Percentiles rank a stretch among this genome's conserved stretches.
Conservation (phyloP, 805 yeast genomes). For the Jamesozyma spencerorum region DNA sequence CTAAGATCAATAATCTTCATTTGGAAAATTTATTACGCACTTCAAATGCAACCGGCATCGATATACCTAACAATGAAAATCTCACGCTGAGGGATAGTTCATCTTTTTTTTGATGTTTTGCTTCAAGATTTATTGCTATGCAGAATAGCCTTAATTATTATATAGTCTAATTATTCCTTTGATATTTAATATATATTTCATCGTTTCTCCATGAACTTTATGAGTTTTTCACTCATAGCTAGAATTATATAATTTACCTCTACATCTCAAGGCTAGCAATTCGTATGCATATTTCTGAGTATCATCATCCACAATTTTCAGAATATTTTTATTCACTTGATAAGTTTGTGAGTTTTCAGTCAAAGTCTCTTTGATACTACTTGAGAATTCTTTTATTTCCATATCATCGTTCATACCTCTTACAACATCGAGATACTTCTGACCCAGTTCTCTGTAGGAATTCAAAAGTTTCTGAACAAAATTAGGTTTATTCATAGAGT, state of each 20-base stretch:
- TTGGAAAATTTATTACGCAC: conserved; percentile 8
- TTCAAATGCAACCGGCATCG: not conserved
- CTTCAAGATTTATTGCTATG: no score
- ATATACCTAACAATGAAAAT: not conserved
- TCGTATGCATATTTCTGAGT: conserved; percentile 32
- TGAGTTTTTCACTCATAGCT: not conserved
- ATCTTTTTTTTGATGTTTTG: not conserved
- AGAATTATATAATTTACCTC: conserved; percentile 21
- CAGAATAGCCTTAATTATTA: no score
- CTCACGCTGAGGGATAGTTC: not conserved
- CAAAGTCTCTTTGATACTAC: conserved; percentile 51
- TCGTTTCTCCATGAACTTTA: no score
- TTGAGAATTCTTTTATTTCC: conserved; percentile 55
- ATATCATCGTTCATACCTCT: conserved; percentile 52
- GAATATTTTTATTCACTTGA: conserved; percentile 46
- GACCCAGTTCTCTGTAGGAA: conserved; percentile 52
- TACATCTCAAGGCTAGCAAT: conserved; percentile 25
- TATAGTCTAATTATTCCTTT: not conserved
- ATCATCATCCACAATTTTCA: conserved; percentile 46
- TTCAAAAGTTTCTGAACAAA: conserved; percentile 69
- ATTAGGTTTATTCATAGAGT: conserved; percentile 62
- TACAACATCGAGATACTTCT: conserved; percentile 57
- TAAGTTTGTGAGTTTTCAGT: conserved; percentile 50
- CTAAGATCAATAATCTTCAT: conserved; percentile 9
- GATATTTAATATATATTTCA: no score